Conservation (phyloP, 2,329 filamentous ascomycete genomes). For the Clarireedia sp. region DNA sequence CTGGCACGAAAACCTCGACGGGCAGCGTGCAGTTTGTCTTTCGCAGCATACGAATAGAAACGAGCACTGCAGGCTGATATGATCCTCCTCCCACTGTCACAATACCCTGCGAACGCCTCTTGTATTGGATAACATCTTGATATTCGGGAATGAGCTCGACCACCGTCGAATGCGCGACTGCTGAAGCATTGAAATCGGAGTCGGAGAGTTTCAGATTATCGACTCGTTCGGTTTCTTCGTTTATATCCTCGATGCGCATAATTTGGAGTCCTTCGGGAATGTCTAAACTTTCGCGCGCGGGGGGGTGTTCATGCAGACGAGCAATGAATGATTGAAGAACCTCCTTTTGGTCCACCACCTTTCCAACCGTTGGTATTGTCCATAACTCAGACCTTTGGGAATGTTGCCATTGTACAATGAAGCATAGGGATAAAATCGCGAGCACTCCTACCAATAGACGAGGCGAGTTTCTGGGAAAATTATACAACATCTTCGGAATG, state of each 20-base stretch:
- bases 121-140: conserved; percentile 1
- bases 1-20: conserved; percentile 35
- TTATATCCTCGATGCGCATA: conserved; percentile 3
- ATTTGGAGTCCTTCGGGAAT: neutral
- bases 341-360: neutral
- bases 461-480: neutral
- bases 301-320: neutral
- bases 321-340: neutral
- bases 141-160: conserved; percentile 1
- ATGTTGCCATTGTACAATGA: conserved; percentile 1
- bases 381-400: conserved; percentile 3
- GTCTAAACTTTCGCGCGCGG: neutral
- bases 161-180: neutral
- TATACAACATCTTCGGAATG: neutral
- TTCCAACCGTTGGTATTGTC: neutral
- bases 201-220: conserved; percentile 1
- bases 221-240: neutral
- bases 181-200: neutral
- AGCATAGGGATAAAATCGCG: neutral
- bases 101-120: conserved; percentile 29
- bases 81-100: conserved; percentile 35
- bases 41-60: conserved; percentile 36
- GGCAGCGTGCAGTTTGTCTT: conserved; percentile 31
- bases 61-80: conserved; percentile 32
- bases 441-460: neutral